Base-by-base conservation (phyloP, 208 protist genomes). In the Phytomonas francai region DNA sequence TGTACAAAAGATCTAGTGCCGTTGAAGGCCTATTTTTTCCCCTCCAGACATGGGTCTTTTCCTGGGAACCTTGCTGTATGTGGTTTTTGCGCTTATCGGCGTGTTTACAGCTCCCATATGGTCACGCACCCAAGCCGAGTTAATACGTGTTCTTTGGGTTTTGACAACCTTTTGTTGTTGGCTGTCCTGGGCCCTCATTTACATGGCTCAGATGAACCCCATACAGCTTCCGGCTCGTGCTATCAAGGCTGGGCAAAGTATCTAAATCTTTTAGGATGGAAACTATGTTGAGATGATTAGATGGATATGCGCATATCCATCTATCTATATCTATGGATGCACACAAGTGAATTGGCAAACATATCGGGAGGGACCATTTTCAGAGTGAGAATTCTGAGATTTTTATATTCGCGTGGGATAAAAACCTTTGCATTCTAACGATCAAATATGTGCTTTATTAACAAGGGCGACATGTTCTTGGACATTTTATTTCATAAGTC, bases 191-290 rank as follows among this genome's bases (percentile, higher is more conserved):
- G 77, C 84, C 11, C 84, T 94, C n/a, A 92, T 97, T 32, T 97
- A 97, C 84, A 93, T 97, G 88, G 87, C 92, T 29, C 92, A 97
- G 78, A 81, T 97, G 78, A 92, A 96, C 71, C 92, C 90, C 3
- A 73, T 97, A 5, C 61, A 95, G 6, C 76, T 96, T 27, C 92
- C 92, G n/a, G 93, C 84, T 4, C 88, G 92, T 32, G 86, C 78
- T 63, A 87, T 97, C 59, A 87, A 87, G 34, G 75, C 72, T 12
- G 83, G 93, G 70, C 92, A 74, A 79, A 28, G 34, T 16, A 16
- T 56, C 3, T 39, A 58, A 22, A 59, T 73, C 25, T n/a, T 45
- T 32, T 51, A 12, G n/a, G 7, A 28, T 29, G 7, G 33, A 12
- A 11, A 7, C 30, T 61, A 9, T 31, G 9, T 30, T 6, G 34